Conservation (phyloP, 169 alveolate genomes). For the Hammondia hammondi region DNA sequence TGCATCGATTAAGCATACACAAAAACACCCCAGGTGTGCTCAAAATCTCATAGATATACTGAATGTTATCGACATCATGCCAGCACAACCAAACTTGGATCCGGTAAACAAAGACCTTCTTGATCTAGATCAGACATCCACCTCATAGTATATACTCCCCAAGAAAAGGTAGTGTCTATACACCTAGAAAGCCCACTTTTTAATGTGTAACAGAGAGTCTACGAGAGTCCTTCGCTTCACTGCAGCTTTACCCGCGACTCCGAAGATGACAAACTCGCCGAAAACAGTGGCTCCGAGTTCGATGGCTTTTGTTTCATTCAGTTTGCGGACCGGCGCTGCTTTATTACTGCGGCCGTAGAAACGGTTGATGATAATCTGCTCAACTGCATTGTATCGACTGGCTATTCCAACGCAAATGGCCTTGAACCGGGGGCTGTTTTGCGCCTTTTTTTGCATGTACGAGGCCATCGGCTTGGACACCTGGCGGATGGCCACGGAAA, state of each 20-base stretch:
- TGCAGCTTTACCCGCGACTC: constrained; percentile 24
- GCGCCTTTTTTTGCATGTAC: constrained; percentile 19
- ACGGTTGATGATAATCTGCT: background rate
- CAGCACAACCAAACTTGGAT: too few species aligned
- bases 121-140: too few species aligned
- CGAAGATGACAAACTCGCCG: constrained; percentile 49
- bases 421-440: background rate
- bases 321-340: background rate
- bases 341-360: constrained; percentile 42
- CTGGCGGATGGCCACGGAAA: constrained; percentile 49
- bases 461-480: constrained; percentile 55
- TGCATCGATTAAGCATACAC: too few species aligned
- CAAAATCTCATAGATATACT: too few species aligned
- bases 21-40: too few species aligned
- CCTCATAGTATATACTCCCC: background rate
- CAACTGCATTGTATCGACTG: background rate
- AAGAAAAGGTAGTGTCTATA: too few species aligned
- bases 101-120: background rate
- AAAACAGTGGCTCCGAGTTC: constrained; percentile 34
- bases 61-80: too few species aligned
- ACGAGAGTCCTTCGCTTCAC: too few species aligned
- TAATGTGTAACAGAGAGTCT: too few species aligned
- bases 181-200: too few species aligned
- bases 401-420: constrained; percentile 37
- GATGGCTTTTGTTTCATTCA: constrained; percentile 47